Evolutionary conservation across 345 rosid species (phyloP).

Genomic region (Angophora floribunda): DNA sequence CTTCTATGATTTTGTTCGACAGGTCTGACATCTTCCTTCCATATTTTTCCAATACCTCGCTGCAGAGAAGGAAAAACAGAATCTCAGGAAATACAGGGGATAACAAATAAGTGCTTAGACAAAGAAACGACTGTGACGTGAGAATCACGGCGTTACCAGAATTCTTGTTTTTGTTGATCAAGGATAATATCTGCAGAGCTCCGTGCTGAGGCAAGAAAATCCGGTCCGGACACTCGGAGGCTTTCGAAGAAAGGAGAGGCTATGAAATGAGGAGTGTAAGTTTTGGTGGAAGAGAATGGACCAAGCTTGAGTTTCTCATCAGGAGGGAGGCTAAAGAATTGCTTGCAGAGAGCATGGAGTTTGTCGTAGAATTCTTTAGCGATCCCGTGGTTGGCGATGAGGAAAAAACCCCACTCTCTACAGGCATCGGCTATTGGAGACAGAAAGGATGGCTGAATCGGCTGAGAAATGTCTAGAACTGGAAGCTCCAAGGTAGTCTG

Average conservation of each 20-base stretch:
- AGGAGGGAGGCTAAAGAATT: slow-evolving; percentile 36
- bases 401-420: slow-evolving; percentile 67
- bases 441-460: slow-evolving; percentile 20
- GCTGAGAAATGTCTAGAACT: slow-evolving; percentile 51
- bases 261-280: slow-evolving; percentile 62
- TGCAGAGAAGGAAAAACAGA: not conserved
- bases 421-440: slow-evolving; percentile 53
- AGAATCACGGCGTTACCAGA: slow-evolving; percentile 26
- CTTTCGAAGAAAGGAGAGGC: slow-evolving; percentile 86
- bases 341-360: slow-evolving; percentile 25
- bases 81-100: not conserved
- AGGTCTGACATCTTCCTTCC: slow-evolving; percentile 47
- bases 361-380: slow-evolving; percentile 27
- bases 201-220: slow-evolving; percentile 49
- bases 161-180: slow-evolving; percentile 24
- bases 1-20: slow-evolving; percentile 37
- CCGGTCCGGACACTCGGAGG: slow-evolving; percentile 56
- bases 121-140: not conserved
- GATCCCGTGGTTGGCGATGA: slow-evolving; percentile 61
- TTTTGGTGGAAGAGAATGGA: slow-evolving; percentile 27
- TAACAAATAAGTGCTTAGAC: not conserved
- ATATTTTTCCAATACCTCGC: slow-evolving; percentile 52
- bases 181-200: slow-evolving; percentile 41
- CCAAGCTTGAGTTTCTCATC: slow-evolving; percentile 63
- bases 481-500: slow-evolving; percentile 42